Conservation (phyloP, 768 basidiomycete species). For the Flagelloscypha sp. region DNA sequence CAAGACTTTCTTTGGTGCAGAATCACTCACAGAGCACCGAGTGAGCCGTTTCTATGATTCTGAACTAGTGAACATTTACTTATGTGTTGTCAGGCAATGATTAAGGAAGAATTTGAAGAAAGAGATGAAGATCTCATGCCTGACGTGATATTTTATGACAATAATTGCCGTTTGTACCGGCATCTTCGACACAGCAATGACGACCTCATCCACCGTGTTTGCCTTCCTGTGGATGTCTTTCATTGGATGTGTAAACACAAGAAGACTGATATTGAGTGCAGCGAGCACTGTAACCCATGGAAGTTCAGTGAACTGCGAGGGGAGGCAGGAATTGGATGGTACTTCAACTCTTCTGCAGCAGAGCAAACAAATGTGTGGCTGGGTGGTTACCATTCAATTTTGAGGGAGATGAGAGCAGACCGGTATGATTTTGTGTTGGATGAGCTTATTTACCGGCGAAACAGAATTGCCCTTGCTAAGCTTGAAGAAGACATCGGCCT, state of each 20-base stretch:
- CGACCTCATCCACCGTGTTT: constrained; percentile 11
- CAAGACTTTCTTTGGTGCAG: constrained; percentile 17
- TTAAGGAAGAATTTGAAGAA: constrained; percentile 11
- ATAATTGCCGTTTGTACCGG: constrained; percentile 17
- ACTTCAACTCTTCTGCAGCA: constrained; percentile 24
- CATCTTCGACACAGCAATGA: constrained; percentile 12
- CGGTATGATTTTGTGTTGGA: constrained; percentile 23
- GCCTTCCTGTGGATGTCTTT: constrained; percentile 27
- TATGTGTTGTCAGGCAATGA: constrained; percentile 10
- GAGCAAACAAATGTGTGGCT: constrained; percentile 28
- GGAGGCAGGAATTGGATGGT: constrained; percentile 15
- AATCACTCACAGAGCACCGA: constrained; percentile 12
- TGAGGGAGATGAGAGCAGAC: constrained; percentile 17
- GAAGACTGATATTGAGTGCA: constrained; percentile 17
- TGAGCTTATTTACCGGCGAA: constrained; percentile 18
- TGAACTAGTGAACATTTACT: constrained; percentile 7
- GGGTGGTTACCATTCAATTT: constrained; percentile 15
- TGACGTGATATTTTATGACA: constrained; percentile 22
- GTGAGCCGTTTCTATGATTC: constrained; percentile 16
- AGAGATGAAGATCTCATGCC: constrained; percentile 10
- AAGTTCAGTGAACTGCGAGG: constrained; percentile 27
- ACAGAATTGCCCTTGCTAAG: constrained; percentile 8
- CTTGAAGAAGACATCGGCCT: too few species aligned
- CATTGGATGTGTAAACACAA: constrained; percentile 28
- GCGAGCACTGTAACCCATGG: constrained; percentile 23